phyloP scores from a whole-genome alignment of 2,329 filamentous ascomycete genomes.

The Madurella fahalii region DNA sequence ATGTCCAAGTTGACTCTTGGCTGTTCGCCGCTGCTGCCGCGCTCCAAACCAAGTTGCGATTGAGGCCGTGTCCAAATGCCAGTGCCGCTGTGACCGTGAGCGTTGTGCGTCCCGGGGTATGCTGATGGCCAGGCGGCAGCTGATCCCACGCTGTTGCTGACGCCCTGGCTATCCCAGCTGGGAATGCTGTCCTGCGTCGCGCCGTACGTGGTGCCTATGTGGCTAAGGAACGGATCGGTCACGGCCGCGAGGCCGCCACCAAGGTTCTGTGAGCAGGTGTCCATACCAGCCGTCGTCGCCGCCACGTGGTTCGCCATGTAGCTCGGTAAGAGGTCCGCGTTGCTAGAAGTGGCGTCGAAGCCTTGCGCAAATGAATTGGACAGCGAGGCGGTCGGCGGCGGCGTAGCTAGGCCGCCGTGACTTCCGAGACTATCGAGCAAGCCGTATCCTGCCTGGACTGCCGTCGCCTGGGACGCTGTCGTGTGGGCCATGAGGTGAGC shows the following conservation, averaged over 20 bases:
- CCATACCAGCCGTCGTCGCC: conserved; percentile 9
- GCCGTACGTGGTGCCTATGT: conserved; percentile 6
- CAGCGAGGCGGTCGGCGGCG: conserved; percentile 51
- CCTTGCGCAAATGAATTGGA: conserved; percentile 43
- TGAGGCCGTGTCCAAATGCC: conserved; percentile 5
- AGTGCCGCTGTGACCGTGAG: background rate
- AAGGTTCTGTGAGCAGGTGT: conserved; percentile 1
- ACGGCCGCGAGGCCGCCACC: conserved; percentile 12
- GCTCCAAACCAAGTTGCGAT: background rate
- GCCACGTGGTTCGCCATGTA: conserved; percentile 18
- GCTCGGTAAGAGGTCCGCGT: conserved; percentile 13
- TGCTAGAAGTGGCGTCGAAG: conserved; percentile 35
- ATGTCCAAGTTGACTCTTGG: background rate
- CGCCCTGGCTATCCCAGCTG: conserved; percentile 1
- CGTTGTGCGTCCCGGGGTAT: background rate
- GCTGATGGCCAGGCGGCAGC: conserved; percentile 3
- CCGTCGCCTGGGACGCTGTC: background rate
- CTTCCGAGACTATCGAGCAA: conserved; percentile 17
- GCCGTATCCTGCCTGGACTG: conserved; percentile 9
- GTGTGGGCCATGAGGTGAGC: conserved; percentile 14
- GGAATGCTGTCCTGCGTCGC: conserved; percentile 5
- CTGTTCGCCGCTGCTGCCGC: conserved; percentile 2
- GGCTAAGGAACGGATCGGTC: conserved; percentile 22
- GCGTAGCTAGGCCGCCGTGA: conserved; percentile 44
- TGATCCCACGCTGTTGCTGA: background rate